Conservation (phyloP, 2,329 filamentous ascomycete species). For the Alternaria alternata region DNA sequence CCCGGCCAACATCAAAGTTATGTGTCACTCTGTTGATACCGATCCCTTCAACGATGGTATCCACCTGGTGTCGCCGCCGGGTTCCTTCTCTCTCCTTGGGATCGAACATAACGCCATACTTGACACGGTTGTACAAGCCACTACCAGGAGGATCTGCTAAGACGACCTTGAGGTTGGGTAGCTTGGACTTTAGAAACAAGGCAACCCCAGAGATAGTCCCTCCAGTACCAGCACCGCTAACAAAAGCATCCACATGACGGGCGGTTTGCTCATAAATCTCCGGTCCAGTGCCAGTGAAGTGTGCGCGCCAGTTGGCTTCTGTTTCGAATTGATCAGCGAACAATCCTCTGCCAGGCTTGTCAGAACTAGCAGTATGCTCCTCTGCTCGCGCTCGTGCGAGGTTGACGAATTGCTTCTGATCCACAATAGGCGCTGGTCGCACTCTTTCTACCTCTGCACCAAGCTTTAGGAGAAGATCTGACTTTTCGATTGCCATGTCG, state of each 20-base stretch:
- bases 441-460: constrained; percentile 94
- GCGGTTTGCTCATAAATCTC: constrained; percentile 84
- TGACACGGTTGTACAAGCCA: constrained; percentile 89
- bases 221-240: constrained; percentile 92
- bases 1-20: constrained; percentile 88
- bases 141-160: constrained; percentile 95
- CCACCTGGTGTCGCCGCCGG: constrained; percentile 85
- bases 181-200: constrained; percentile 77
- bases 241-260: constrained; percentile 82
- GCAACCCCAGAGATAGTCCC: constrained; percentile 92
- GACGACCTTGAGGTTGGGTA: constrained; percentile 73
- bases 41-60: constrained; percentile 94
- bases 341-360: constrained; percentile 76
- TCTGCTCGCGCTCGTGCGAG: constrained; percentile 78
- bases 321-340: constrained; percentile 98
- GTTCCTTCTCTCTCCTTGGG: constrained; percentile 89
- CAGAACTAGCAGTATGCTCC: constrained; percentile 70
- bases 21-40: constrained; percentile 93
- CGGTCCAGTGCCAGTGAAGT: constrained; percentile 82
- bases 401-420: constrained; percentile 93
- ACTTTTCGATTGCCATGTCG: constrained; percentile 89
- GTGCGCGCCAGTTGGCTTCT: constrained; percentile 84
- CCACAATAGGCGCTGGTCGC: constrained; percentile 90
- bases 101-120: constrained; percentile 96
- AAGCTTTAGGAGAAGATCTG: constrained; percentile 84